Evolutionary conservation across 495 filamentous ascomycete species (phyloP).

Genomic region (Neurospora sp.): DNA sequence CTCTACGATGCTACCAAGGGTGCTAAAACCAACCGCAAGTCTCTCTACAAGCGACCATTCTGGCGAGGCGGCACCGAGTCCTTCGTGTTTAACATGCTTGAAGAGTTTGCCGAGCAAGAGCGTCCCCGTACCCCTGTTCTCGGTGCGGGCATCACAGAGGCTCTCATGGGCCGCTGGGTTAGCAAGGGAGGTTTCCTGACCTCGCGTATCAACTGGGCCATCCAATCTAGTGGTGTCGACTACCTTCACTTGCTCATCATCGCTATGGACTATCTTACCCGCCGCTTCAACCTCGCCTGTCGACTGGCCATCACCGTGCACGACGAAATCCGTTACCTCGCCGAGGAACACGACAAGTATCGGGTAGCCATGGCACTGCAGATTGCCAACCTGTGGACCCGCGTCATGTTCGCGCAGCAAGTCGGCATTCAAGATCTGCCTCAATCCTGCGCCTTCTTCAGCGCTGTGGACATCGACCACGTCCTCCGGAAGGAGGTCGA

Average conservation of each 20-base stretch:
- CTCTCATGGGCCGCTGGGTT: conserved; percentile 76
- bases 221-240: conserved; percentile 93
- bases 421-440: conserved; percentile 93
- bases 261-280: conserved; percentile 84
- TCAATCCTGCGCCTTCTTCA: conserved; percentile 90
- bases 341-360: conserved; percentile 79
- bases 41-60: conserved; percentile 63
- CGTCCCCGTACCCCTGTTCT: conserved; percentile 82
- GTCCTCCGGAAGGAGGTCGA: conserved; percentile 95
- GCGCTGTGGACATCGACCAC: conserved; percentile 85
- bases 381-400: conserved; percentile 90
- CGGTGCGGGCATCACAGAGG: conserved; percentile 95
- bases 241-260: conserved; percentile 94
- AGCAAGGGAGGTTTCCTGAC: conserved; percentile 90
- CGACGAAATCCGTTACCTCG: conserved; percentile 93
- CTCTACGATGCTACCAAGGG: conserved; percentile 90
- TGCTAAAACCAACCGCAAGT: conserved; percentile 55
- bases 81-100: conserved; percentile 94
- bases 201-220: conserved; percentile 97
- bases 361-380: conserved; percentile 83
- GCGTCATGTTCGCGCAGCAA: conserved; percentile 93
- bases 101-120: conserved; percentile 95
- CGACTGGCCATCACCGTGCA: conserved; percentile 91
- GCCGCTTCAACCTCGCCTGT: conserved; percentile 74
- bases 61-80: conserved; percentile 96